Evolutionary conservation across 306 rosid species (phyloP).

Genomic region (Dryas octopetala): DNA sequence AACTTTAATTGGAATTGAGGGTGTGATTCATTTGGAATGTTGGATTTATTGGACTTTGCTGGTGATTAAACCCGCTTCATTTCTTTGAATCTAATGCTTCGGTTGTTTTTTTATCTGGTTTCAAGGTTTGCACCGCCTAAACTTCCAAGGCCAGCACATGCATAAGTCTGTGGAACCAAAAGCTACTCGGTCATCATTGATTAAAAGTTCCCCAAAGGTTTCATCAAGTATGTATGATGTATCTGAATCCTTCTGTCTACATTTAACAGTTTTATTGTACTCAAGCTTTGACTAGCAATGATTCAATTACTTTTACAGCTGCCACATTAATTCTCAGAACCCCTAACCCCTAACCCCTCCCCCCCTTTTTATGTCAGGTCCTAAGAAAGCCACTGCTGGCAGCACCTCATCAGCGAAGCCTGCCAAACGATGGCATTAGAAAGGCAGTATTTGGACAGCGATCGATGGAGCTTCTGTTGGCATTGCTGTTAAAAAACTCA

Average conservation of each 20-base stretch:
- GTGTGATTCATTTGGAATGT: not conserved
- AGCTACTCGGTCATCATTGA: slow-evolving; percentile 55
- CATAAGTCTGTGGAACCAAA: slow-evolving; percentile 46
- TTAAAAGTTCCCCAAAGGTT: slow-evolving; percentile 64
- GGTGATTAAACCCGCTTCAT: not conserved
- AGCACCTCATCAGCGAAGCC: slow-evolving; percentile 64
- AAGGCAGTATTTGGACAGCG: slow-evolving; percentile 18
- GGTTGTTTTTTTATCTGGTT: slow-evolving; percentile 20
- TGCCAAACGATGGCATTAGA: slow-evolving; percentile 66
- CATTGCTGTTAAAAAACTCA: slow-evolving; percentile 33
- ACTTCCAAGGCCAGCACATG: slow-evolving; percentile 52
- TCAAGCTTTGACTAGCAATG: slow-evolving; percentile 1
- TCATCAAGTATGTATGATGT: slow-evolving; percentile 49
- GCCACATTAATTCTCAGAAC: not conserved
- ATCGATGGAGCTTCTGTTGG: not conserved
- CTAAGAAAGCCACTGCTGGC: too few relatives aligned
- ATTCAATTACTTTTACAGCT: slow-evolving; percentile 1
- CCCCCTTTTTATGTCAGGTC: too few relatives aligned
- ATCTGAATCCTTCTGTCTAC: slow-evolving; percentile 14
- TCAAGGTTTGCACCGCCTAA: slow-evolving; percentile 46
- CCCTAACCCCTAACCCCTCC: slow-evolving; percentile 34
- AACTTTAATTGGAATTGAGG: too few relatives aligned
- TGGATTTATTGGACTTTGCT: not conserved
- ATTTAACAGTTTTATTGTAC: not conserved
- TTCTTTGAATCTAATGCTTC: slow-evolving; percentile 14